Conservation (phyloP, 2,329 filamentous ascomycete species). For the Botryotinia convoluta region DNA sequence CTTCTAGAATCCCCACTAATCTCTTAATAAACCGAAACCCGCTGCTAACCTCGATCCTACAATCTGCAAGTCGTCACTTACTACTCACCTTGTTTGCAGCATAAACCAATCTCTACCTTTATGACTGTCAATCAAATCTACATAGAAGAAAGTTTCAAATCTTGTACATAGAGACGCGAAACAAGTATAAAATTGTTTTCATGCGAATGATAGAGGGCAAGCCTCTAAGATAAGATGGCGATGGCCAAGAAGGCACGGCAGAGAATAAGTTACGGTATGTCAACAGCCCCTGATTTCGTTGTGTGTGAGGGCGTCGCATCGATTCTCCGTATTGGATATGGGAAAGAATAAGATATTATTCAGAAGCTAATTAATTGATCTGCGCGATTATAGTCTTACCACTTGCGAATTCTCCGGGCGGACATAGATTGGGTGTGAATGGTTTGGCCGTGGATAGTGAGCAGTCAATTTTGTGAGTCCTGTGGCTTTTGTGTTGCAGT, state of each 20-base stretch:
- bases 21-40: constrained; percentile 14
- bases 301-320: background rate
- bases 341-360: constrained; percentile 14
- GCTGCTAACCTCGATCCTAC: constrained; percentile 2
- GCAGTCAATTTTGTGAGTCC: constrained; percentile 74
- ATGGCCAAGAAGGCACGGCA: constrained; percentile 70
- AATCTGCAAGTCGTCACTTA: constrained; percentile 7
- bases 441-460: constrained; percentile 82
- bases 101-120: background rate
- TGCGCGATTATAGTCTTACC: constrained; percentile 56
- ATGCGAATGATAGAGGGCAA: background rate
- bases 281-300: background rate
- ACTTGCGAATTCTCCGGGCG: constrained; percentile 71
- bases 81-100: background rate
- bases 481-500: background rate
- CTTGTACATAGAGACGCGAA: background rate
- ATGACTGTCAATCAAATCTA: background rate
- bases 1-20: constrained; percentile 18
- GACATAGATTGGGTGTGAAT: constrained; percentile 92
- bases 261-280: constrained; percentile 67
- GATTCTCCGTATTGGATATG: background rate
- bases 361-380: background rate
- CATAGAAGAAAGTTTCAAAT: background rate
- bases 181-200: background rate
- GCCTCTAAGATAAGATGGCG: constrained; percentile 20